Evolutionary conservation across 2,329 filamentous ascomycete species (phyloP).

Genomic region (Cladophialophora bantiana): DNA sequence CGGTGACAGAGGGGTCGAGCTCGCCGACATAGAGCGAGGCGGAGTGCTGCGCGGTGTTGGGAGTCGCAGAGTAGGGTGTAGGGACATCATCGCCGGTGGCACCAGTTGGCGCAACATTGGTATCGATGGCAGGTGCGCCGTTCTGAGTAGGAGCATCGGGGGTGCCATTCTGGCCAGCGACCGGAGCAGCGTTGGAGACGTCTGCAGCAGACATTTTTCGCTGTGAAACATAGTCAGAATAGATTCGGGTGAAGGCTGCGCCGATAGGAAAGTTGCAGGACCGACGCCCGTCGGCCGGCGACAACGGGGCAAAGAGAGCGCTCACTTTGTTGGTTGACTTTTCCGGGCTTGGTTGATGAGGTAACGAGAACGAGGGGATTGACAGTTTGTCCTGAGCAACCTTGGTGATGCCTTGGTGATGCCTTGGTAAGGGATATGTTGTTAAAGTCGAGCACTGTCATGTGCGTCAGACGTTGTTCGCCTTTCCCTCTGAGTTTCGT

Average conservation of each 20-base stretch:
- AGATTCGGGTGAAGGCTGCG: background rate
- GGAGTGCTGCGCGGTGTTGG: conserved; percentile 85
- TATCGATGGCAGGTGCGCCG: conserved; percentile 69
- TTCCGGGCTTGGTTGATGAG: conserved; percentile 1
- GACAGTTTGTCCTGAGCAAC: conserved; percentile 20
- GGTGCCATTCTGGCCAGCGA: conserved; percentile 70
- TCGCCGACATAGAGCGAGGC: conserved; percentile 99
- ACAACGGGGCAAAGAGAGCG: conserved; percentile 16
- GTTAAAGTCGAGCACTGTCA: conserved; percentile 36
- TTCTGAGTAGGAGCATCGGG: conserved; percentile 52
- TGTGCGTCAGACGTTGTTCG: conserved; percentile 21
- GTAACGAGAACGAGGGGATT: conserved; percentile 24
- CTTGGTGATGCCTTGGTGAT: conserved; percentile 7
- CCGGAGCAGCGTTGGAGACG: conserved; percentile 73
- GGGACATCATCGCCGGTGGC: conserved; percentile 58
- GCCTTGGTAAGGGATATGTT: conserved; percentile 26
- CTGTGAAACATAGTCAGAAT: conserved; percentile 61
- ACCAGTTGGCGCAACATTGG: conserved; percentile 64
- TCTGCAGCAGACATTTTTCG: conserved; percentile 80
- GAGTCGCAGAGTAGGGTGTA: conserved; percentile 68
- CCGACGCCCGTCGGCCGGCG: background rate
- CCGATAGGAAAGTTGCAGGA: background rate
- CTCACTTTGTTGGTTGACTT: conserved; percentile 32
- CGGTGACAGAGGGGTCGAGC: conserved; percentile 95
- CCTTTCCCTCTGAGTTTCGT: background rate